Conservation (phyloP, 163 green algal species). For the Scenedesmus sp. region DNA sequence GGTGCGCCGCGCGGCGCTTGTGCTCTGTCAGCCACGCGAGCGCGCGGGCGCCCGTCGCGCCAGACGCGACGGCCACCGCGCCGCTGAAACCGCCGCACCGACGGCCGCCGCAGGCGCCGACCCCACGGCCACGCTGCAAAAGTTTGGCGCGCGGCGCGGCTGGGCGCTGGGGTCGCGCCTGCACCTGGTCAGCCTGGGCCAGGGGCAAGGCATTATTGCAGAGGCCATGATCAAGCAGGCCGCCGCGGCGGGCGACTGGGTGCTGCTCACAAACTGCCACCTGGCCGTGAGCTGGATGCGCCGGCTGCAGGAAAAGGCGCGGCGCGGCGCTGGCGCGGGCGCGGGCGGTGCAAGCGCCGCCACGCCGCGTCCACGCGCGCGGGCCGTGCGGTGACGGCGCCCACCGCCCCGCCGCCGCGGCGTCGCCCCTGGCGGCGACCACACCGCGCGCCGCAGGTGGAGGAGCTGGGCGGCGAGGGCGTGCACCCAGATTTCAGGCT, state of each 20-base stretch:
- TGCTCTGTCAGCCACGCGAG: not conserved
- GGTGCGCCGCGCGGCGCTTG: slow-evolving; percentile 48
- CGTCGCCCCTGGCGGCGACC: no score
- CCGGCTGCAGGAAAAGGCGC: slow-evolving; percentile 63
- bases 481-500: slow-evolving; percentile 83
- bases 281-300: slow-evolving; percentile 81
- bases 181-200: slow-evolving; percentile 80
- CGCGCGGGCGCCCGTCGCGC: not conserved
- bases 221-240: slow-evolving; percentile 80
- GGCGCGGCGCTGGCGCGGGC: no score
- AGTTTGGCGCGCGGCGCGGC: slow-evolving; percentile 76
- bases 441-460: no score
- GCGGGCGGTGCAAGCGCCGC: no score
- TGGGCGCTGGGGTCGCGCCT: slow-evolving; percentile 69
- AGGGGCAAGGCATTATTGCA: slow-evolving; percentile 80
- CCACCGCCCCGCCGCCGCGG: no score
- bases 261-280: slow-evolving; percentile 86
- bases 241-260: slow-evolving; percentile 73
- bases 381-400: no score
- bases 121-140: slow-evolving; percentile 80
- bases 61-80: no score
- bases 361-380: no score
- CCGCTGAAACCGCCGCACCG: no score
- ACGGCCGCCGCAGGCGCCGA: slow-evolving; percentile 79
- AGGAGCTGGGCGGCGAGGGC: slow-evolving; percentile 56